These are phyloP conservation scores for Phytophthora palmivora DNA, from an alignment of 352 stramenopile species.

Conservation along the genomic window DNA sequence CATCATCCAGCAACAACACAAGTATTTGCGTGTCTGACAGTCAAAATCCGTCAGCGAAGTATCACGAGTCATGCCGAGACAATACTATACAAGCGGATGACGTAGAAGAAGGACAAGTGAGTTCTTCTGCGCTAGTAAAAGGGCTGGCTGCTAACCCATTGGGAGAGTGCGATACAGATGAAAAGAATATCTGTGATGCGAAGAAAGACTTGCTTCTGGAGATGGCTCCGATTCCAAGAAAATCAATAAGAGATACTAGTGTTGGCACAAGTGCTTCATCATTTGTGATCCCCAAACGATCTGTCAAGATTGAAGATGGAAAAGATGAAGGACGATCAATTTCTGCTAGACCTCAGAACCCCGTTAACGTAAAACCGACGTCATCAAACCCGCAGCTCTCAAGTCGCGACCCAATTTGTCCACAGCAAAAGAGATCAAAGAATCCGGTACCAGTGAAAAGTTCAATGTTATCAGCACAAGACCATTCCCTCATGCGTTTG, in stretches of 20 bases:
- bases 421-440: constrained; percentile 38
- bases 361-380: background rate
- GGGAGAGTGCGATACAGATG: constrained; percentile 12
- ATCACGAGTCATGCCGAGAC: background rate
- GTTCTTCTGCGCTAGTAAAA: constrained; percentile 1
- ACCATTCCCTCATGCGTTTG: constrained; percentile 49
- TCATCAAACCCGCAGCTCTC: constrained; percentile 7
- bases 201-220: constrained; percentile 18
- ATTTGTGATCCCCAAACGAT: constrained; percentile 35
- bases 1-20: background rate
- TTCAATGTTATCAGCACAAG: constrained; percentile 25
- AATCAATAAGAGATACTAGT: constrained; percentile 4
- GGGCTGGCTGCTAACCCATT: background rate
- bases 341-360: background rate
- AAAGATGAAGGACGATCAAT: background rate
- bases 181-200: background rate
- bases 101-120: constrained; percentile 25
- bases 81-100: background rate
- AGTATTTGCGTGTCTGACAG: background rate
- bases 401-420: constrained; percentile 15
- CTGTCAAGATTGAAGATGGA: background rate
- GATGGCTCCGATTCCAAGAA: constrained; percentile 31
- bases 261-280: constrained; percentile 3
- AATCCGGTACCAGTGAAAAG: constrained; percentile 43
- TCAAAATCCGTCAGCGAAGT: background rate